Base-by-base conservation (phyloP, 2,329 filamentous ascomycete species). In the Immersiporthe knoxdaviesiana region DNA sequence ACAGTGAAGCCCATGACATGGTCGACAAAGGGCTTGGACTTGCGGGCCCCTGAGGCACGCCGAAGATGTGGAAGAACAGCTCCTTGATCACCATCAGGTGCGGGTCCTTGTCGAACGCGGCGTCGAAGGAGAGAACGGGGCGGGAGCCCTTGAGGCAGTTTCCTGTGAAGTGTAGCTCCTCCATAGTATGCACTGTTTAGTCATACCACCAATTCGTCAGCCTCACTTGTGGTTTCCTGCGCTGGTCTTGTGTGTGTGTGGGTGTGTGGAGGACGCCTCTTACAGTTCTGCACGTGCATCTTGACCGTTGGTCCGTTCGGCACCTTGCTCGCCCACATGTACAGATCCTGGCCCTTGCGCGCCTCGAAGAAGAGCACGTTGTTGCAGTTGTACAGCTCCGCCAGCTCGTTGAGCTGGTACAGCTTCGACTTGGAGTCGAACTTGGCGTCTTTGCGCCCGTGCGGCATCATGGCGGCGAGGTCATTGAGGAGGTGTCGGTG, bases 81-180 rank as follows among this genome's bases (percentile, higher is more conserved):
- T 98, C 94, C 80, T 97, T 94, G 76, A 98, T 89, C 72, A 97
- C 85, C 72, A 87, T 87, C 67, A 97, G 89, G 77, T 97, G 90
- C 2, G 94, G 92, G 75, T 92, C 87, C 74, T 87, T 87, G 71
- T 97, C 92, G 81, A 99, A 99, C 24, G 89, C 88, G 66, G 88
- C 87, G 78, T 98, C 96, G 79, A 99, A 99, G 47, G 93, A 96
- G 68, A 99, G 89, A 52, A 99, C 85, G 1, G 96, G 95, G 47
- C 96, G 86, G 37, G 93, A 96, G 70, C 96, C 96, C 82, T 97
- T 97, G 71, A 98, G 84, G 79, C 94, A 97, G 84, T 99, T 99
- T 66, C 96, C 96, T 21, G 94, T 94, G 79, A 99, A 98, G 77
- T 97, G 93, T 47, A 99, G 85, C 80, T 99, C 96, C 77, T 95